Percentiles rank a stretch among this genome's conserved stretches.
Evolutionary conservation across 495 filamentous ascomycete species (phyloP).

Genomic region (Cudoniella acicularis): DNA sequence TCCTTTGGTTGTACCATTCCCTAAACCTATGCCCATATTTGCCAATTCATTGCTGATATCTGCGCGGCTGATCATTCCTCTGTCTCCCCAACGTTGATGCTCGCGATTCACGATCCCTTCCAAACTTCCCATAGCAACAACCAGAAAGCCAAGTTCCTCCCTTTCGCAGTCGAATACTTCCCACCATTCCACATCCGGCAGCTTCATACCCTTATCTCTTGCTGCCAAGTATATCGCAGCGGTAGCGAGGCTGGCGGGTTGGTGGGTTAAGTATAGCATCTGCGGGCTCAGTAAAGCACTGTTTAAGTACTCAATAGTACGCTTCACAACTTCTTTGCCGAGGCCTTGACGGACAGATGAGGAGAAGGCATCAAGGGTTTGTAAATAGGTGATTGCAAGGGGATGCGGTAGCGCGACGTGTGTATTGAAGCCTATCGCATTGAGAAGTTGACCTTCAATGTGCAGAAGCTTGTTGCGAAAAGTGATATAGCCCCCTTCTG

Average conservation of each 20-base stretch:
- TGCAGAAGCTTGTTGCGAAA: slow-evolving; percentile 59
- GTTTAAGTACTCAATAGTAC: slow-evolving; percentile 71
- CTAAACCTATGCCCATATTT: slow-evolving; percentile 36
- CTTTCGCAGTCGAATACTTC: slow-evolving; percentile 97
- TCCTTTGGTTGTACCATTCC: slow-evolving; percentile 25
- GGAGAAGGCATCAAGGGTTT: slow-evolving; percentile 66
- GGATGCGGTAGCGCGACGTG: slow-evolving; percentile 82
- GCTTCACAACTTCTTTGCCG: slow-evolving; percentile 48
- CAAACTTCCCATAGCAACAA: slow-evolving; percentile 79
- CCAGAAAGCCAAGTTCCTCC: slow-evolving; percentile 91
- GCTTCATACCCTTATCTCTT: slow-evolving; percentile 69
- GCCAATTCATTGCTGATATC: slow-evolving; percentile 40
- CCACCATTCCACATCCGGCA: slow-evolving; percentile 89
- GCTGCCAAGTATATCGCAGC: slow-evolving; percentile 87
- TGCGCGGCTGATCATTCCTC: slow-evolving; percentile 38
- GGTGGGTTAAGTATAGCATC: slow-evolving; percentile 85
- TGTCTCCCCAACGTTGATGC: slow-evolving; percentile 31
- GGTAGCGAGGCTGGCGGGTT: slow-evolving; percentile 79
- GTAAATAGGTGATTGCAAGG: slow-evolving; percentile 88
- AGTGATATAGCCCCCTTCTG: slow-evolving; percentile 65
- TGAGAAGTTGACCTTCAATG: slow-evolving; percentile 71
- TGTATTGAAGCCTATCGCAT: slow-evolving; percentile 73
- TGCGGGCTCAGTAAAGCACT: slow-evolving; percentile 81
- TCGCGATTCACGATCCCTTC: slow-evolving; percentile 61
- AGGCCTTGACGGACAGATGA: slow-evolving; percentile 15